phyloP scores from a whole-genome alignment of 208 protist species.

The Jaenimonas drosophilae region DNA sequence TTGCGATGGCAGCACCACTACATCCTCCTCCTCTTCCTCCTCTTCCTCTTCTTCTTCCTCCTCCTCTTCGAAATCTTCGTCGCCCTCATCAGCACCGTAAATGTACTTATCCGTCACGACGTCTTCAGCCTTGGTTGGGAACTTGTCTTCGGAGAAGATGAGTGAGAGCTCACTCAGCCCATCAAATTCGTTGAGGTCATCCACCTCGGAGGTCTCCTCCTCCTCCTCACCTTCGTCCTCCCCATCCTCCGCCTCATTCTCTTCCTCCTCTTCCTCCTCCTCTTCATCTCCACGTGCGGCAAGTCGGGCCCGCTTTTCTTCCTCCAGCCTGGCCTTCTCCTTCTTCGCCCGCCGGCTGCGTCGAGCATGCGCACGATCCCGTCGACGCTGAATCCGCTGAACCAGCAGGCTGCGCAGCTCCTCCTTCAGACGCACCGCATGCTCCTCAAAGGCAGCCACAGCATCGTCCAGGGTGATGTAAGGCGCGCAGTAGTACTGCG shows the following conservation, averaged over 20 bases:
- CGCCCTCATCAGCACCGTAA: slow-evolving; percentile 5
- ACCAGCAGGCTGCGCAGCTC: slow-evolving; percentile 38
- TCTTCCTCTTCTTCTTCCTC: background rate
- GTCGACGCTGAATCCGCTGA: slow-evolving; percentile 42
- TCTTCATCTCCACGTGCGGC: slow-evolving; percentile 11
- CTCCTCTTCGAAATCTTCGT: slow-evolving; percentile 3
- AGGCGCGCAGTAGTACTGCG: slow-evolving; percentile 45
- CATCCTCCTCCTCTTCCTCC: slow-evolving; percentile 6
- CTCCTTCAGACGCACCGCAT: slow-evolving; percentile 30
- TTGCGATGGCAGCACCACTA: slow-evolving; percentile 2
- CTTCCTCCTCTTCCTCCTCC: slow-evolving; percentile 10
- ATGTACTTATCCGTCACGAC: background rate
- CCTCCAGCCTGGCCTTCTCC: slow-evolving; percentile 5
- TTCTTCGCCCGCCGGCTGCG: slow-evolving; percentile 12
- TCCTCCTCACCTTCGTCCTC: slow-evolving; percentile 8
- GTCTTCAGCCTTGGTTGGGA: slow-evolving; percentile 2
- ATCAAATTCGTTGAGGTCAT: slow-evolving; percentile 8
- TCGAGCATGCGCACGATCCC: slow-evolving; percentile 26
- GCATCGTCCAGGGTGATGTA: slow-evolving; percentile 32
- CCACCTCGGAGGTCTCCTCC: slow-evolving; percentile 10
- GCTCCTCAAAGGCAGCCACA: slow-evolving; percentile 30
- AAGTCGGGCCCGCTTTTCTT: background rate
- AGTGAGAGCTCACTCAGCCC: slow-evolving; percentile 5
- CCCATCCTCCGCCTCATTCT: slow-evolving; percentile 1
- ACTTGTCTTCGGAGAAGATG: slow-evolving; percentile 2